phyloP scores from a whole-genome alignment of 108 stramenopile species.

The Cyclostephanos tholiformis region DNA sequence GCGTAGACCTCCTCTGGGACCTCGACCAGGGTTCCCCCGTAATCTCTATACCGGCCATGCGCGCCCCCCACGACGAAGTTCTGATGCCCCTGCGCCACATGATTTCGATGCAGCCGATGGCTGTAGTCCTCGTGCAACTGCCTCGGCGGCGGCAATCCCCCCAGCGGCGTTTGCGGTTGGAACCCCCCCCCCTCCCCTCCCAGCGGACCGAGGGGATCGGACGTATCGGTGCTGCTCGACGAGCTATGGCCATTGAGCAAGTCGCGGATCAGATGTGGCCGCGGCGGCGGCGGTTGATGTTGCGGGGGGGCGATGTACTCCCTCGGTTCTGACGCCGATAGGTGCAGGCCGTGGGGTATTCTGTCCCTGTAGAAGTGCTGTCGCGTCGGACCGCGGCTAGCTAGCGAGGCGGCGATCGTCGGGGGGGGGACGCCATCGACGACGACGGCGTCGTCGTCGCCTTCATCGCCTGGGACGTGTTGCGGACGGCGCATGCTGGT shows the following conservation, averaged over 20 bases:
- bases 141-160: constrained; percentile 13
- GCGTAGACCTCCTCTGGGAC: constrained; percentile 80
- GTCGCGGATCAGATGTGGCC: too few relatives aligned
- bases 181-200: not conserved
- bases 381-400: constrained; percentile 27
- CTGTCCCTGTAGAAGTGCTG: constrained; percentile 41
- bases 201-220: constrained; percentile 4
- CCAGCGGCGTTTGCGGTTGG: constrained; percentile 1
- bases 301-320: constrained; percentile 20
- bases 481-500: constrained; percentile 35
- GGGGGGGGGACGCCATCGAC: not conserved
- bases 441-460: constrained; percentile 3
- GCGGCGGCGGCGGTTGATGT: too few relatives aligned
- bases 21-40: constrained; percentile 56
- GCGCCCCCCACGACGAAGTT: constrained; percentile 35
- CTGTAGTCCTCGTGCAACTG: constrained; percentile 36
- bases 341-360: constrained; percentile 24
- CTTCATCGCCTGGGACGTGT: too few relatives aligned
- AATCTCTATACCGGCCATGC: constrained; percentile 42
- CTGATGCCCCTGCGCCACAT: constrained; percentile 31
- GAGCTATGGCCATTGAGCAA: not conserved
- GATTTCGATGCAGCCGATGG: constrained; percentile 26
- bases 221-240: constrained; percentile 18
- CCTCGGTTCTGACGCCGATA: constrained; percentile 24
- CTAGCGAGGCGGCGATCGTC: constrained; percentile 16